Evolutionary conservation across 768 basidiomycete genomes (phyloP), one percentile per base, ranked within the genome.

Genomic region (Calocybe gangraenosa): DNA sequence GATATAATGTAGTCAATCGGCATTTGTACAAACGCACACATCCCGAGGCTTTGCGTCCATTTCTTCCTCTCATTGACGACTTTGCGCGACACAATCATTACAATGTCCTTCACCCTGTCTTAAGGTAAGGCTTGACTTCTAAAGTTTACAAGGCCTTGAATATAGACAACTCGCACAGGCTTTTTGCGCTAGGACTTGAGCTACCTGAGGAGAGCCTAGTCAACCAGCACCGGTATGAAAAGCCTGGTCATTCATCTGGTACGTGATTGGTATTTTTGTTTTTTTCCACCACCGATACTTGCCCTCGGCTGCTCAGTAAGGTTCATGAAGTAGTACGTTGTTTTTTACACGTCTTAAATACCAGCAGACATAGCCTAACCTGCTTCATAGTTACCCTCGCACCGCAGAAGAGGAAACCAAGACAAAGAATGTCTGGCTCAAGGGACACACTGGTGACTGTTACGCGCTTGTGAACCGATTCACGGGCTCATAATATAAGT

Each of bases 321-420:
- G 8, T 71, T 73, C 51, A 71, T 74, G 65, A 76, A 75, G 57
- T 77, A 75, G 73, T 71, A 23, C 45, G 73, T 58, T 3, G 13
- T 7, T 6, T 18, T 2, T 14, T n/a, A 10, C 18, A n/a, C n/a
- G 8, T 21, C 21, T 18, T n/a, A 18, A 35, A 14, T 8, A 13
- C 14, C 4, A 5, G 18, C 1, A 37, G 3, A 14, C 1, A 28
- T 28, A 15, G 21, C 14, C 45, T 20, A 22, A 28, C 8, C 10
- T 10, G 11, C 21, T 17, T 17, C 21, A 11, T 22, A 75, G 73
- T 52, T 69, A 65, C 48, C 71, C 70, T 3, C 68, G 71, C 19
- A 57, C 65, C 1, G 53, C 61, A 23, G 71, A 72, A 9, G 73
- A 75, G 6, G 75, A 76, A 50, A 33, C 42, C 19, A 65, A 65